Percentiles rank a stretch among this genome's conserved stretches.
These are phyloP conservation scores for Stylosanthes scabra DNA, from an alignment of 331 rosid species.

Conservation along the genomic window DNA sequence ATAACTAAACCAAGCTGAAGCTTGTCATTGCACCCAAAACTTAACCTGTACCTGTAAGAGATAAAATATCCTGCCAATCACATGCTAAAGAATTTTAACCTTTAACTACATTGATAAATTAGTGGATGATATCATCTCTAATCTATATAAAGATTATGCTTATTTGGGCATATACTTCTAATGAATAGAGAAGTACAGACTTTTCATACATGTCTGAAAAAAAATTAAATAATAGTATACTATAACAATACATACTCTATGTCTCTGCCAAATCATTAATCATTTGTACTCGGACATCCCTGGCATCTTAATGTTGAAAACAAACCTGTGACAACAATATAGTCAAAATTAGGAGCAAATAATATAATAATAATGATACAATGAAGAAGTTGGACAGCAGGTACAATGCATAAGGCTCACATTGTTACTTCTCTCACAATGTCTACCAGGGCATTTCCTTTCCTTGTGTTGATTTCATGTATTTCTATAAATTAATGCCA, in stretches of 20 bases:
- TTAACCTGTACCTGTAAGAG: constrained; percentile 77
- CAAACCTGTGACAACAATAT: constrained; percentile 64
- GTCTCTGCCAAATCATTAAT: constrained; percentile 85
- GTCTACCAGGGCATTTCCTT: too few species aligned
- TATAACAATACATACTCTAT: constrained; percentile 68
- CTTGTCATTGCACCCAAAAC: constrained; percentile 82
- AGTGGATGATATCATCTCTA: constrained; percentile 2
- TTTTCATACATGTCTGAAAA: neutral
- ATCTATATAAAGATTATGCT: neutral
- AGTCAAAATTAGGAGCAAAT: constrained; percentile 24
- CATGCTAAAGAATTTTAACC: neutral
- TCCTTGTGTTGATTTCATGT: too few species aligned
- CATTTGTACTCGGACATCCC: constrained; percentile 79
- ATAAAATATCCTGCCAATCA: constrained; percentile 18
- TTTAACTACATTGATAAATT: neutral
- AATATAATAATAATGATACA: constrained; percentile 4
- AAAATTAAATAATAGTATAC: neutral
- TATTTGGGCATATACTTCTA: neutral
- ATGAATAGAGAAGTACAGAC: neutral
- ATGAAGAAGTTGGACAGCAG: constrained; percentile 27
- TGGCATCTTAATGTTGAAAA: constrained; percentile 85
- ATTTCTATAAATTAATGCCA: too few species aligned
- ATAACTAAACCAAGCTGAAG: constrained; percentile 83
- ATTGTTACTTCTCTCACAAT: constrained; percentile 95
- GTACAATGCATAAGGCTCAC: constrained; percentile 58